Evolutionary conservation across 164 flowering plant genomes (phyloP).

Genomic region (Chloranthus sessilifolius): DNA sequence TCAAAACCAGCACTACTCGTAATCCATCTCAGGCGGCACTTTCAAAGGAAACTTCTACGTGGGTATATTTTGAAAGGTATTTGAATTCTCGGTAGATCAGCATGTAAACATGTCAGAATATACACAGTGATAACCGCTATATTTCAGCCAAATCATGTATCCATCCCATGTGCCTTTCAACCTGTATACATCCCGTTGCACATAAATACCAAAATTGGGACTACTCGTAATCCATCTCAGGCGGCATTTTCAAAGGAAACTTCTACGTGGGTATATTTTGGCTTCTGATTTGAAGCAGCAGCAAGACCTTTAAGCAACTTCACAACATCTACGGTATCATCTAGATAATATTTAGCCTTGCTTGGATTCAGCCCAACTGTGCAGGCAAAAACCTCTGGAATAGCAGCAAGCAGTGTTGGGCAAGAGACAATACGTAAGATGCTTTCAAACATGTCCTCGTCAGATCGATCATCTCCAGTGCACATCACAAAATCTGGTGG

Average conservation of each 20-base stretch:
- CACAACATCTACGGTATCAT: constrained; percentile 12
- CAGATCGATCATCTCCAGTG: constrained; percentile 21
- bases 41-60: constrained; percentile 9
- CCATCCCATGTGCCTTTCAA: constrained; percentile 2
- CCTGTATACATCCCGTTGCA: neutral
- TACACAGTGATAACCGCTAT: no score
- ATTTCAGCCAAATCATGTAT: no score
- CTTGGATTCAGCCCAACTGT: constrained; percentile 19
- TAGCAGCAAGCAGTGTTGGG: neutral
- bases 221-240: constrained; percentile 1
- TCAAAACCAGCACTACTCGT: neutral
- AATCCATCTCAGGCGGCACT: constrained; percentile 4
- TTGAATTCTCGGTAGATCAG: no score
- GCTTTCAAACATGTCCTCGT: constrained; percentile 23
- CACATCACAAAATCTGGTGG: constrained; percentile 21
- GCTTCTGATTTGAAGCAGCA: constrained; percentile 2
- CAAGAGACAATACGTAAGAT: constrained; percentile 7
- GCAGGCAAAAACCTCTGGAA: constrained; percentile 12
- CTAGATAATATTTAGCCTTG: constrained; percentile 17
- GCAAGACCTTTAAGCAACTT: constrained; percentile 14
- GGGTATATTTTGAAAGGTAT: no score
- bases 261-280: neutral
- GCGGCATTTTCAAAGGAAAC: constrained; percentile 11
- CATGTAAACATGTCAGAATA: no score
- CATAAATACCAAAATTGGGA: neutral